Conservation (phyloP, 805 yeast species). For the Lipomyces oligophaga region DNA sequence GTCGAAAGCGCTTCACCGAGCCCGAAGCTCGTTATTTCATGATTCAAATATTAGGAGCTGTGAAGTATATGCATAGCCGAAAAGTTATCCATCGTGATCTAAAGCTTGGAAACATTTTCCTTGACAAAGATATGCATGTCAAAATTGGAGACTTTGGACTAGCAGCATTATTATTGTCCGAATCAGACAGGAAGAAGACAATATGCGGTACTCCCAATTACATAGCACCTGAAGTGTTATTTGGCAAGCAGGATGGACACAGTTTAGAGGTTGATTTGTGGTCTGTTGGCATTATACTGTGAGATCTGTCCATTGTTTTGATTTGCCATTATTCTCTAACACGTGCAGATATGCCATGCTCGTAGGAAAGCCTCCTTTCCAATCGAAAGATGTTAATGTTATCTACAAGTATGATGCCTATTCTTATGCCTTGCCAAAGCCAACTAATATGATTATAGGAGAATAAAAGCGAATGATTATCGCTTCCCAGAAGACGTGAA, state of each 20-base stretch:
- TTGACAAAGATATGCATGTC: slow-evolving; percentile 88
- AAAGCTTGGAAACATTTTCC: slow-evolving; percentile 91
- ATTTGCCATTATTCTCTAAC: neutral
- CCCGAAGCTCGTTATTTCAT: slow-evolving; percentile 87
- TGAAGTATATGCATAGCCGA: slow-evolving; percentile 85
- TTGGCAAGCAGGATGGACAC: slow-evolving; percentile 81
- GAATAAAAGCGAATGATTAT: slow-evolving; percentile 75
- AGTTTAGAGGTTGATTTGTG: slow-evolving; percentile 93
- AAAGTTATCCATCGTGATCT: slow-evolving; percentile 94
- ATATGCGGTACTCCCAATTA: slow-evolving; percentile 99
- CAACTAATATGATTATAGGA: neutral
- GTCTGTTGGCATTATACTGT: slow-evolving; percentile 97
- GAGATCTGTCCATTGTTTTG: neutral
- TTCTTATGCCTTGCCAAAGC: too few species aligned
- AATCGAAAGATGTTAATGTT: slow-evolving; percentile 86
- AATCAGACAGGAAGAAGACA: slow-evolving; percentile 76
- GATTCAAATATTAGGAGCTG: slow-evolving; percentile 92
- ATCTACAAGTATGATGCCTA: slow-evolving; percentile 56
- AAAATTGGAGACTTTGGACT: slow-evolving; percentile 97
- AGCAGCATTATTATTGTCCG: slow-evolving; percentile 83
- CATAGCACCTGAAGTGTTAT: slow-evolving; percentile 95
- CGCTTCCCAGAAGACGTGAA: slow-evolving; percentile 65
- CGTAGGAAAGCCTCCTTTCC: slow-evolving; percentile 96
- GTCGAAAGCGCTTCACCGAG: slow-evolving; percentile 79
- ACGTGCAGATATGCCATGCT: slow-evolving; percentile 58